These are phyloP conservation scores for Penicillium sp. DNA, from an alignment of 2,329 filamentous ascomycete species.

Conservation along the genomic window DNA sequence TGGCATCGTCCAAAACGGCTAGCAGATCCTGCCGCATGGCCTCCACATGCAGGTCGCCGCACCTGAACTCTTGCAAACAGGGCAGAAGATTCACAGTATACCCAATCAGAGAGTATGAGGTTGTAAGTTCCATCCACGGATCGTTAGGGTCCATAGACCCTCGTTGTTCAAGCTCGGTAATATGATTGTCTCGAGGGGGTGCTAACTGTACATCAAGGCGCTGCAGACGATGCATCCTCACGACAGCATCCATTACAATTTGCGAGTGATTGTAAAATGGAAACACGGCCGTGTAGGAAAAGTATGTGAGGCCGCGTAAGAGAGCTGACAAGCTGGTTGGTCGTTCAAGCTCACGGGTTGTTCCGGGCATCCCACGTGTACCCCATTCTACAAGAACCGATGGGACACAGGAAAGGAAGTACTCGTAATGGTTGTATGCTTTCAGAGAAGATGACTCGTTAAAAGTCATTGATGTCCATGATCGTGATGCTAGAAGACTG, in stretches of 20 bases:
- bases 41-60: conserved; percentile 34
- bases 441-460: conserved; percentile 75
- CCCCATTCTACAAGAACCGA: conserved; percentile 55
- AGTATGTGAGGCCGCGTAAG: conserved; percentile 44
- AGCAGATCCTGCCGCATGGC: conserved; percentile 29
- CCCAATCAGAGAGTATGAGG: conserved; percentile 49
- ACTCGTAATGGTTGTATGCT: conserved; percentile 70
- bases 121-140: conserved; percentile 56
- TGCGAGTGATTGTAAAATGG: conserved; percentile 63
- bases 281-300: conserved; percentile 65
- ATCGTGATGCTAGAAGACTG: conserved; percentile 55
- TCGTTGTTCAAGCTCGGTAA: conserved; percentile 40
- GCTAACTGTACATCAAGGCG: conserved; percentile 56
- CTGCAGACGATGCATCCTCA: conserved; percentile 51
- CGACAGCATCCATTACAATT: conserved; percentile 44
- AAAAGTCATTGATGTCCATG: conserved; percentile 45
- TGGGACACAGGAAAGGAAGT: conserved; percentile 63
- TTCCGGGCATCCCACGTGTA: conserved; percentile 17
- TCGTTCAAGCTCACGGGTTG: conserved; percentile 1
- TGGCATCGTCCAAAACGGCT: conserved; percentile 22
- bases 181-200: conserved; percentile 37
- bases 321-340: conserved; percentile 36
- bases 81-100: conserved; percentile 33
- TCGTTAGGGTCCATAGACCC: conserved; percentile 43
- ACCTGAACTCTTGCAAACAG: conserved; percentile 26